phyloP scores from a whole-genome alignment of 2,329 filamentous ascomycete genomes.

The Hymenoscyphus fraxineus region DNA sequence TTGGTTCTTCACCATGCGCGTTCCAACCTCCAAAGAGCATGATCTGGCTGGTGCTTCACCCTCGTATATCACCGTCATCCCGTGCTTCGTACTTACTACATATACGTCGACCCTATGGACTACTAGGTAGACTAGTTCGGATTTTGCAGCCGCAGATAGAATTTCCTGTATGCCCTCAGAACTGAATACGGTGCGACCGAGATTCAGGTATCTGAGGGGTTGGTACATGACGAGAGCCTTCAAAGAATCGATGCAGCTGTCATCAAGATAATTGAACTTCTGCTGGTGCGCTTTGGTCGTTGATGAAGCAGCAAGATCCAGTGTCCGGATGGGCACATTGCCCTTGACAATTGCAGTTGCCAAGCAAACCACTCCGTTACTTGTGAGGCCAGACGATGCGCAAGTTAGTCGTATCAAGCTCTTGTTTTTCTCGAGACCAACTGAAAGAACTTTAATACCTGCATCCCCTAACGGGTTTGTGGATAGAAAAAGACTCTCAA shows the following conservation, averaged over 20 bases:
- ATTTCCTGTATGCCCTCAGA: conserved; percentile 10
- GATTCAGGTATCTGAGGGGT: conserved; percentile 14
- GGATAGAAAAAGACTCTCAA: conserved; percentile 21
- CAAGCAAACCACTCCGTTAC: conserved; percentile 15
- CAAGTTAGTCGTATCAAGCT: conserved; percentile 11
- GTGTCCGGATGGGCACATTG: conserved; percentile 2
- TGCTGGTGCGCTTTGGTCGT: conserved; percentile 16
- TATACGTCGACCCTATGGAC: conserved; percentile 10
- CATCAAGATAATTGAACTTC: conserved; percentile 19
- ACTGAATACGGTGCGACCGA: conserved; percentile 15
- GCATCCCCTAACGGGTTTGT: conserved; percentile 19
- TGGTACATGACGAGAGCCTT: conserved; percentile 10
- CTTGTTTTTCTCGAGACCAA: conserved; percentile 16
- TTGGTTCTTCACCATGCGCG: conserved; percentile 14
- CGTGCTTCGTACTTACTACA: neutral
- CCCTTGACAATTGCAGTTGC: conserved; percentile 8
- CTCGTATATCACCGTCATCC: conserved; percentile 10
- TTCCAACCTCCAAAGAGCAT: conserved; percentile 16
- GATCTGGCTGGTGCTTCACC: conserved; percentile 8
- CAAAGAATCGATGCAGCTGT: conserved; percentile 11
- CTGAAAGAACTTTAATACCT: conserved; percentile 14
- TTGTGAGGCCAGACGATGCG: conserved; percentile 16
- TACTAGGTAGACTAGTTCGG: conserved; percentile 14
- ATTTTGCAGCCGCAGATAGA: conserved; percentile 8
- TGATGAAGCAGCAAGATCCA: conserved; percentile 16